These are phyloP conservation scores for Xylariaceae sp. DNA, from an alignment of 2,329 filamentous ascomycete species.

Conservation along the genomic window DNA sequence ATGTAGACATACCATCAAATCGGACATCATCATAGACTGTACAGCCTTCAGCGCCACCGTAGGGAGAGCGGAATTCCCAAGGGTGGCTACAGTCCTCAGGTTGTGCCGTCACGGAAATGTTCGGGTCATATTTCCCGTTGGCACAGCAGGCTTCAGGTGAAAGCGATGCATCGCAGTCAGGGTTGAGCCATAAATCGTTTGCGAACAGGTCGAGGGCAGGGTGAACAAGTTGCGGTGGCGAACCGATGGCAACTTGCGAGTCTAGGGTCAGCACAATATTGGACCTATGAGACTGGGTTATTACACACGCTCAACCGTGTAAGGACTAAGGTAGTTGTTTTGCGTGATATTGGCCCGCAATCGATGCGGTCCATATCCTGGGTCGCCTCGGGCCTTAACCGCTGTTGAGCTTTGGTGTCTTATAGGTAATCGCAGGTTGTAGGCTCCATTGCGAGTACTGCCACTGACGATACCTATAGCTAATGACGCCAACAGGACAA, in stretches of 20 bases:
- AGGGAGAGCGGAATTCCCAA: slow-evolving; percentile 10
- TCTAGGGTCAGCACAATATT: not conserved
- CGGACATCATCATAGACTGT: slow-evolving; percentile 15
- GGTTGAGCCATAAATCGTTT: slow-evolving; percentile 21
- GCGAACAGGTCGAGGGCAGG: slow-evolving; percentile 19
- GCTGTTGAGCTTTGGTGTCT: not conserved
- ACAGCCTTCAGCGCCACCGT: slow-evolving; percentile 16
- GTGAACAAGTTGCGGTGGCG: slow-evolving; percentile 18
- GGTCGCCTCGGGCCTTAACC: slow-evolving; percentile 8
- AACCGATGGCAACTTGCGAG: slow-evolving; percentile 17
- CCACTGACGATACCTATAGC: slow-evolving; percentile 9
- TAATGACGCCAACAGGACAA: slow-evolving; percentile 7
- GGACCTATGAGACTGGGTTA: not conserved
- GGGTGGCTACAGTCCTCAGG: slow-evolving; percentile 3
- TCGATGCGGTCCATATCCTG: slow-evolving; percentile 11
- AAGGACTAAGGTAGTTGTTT: slow-evolving; percentile 19
- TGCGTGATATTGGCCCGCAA: slow-evolving; percentile 16
- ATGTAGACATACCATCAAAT: slow-evolving; percentile 14
- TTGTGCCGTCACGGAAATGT: slow-evolving; percentile 10
- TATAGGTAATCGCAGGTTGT: slow-evolving; percentile 13
- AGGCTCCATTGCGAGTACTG: slow-evolving; percentile 1
- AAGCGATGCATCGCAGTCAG: slow-evolving; percentile 14
- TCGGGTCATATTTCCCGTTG: slow-evolving; percentile 17
- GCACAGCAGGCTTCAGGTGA: slow-evolving; percentile 10
- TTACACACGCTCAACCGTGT: slow-evolving; percentile 19